Conservation (phyloP, 164 flowering plant species). For the Aristolochia fimbriata region DNA sequence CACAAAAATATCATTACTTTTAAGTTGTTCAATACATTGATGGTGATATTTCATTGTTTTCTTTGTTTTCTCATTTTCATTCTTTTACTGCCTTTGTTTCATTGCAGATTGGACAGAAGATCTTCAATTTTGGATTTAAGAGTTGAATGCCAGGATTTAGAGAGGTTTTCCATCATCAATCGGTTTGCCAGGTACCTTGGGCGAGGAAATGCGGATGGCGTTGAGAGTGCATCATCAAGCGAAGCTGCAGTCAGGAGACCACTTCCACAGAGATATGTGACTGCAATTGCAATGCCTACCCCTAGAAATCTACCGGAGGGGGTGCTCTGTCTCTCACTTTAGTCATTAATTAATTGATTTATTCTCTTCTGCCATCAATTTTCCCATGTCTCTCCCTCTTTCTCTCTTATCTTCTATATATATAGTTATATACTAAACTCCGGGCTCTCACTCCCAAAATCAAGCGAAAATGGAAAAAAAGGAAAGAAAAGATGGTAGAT, state of each 20-base stretch:
- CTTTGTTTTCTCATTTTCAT: no score
- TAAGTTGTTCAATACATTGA: no score
- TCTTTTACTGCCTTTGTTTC: background rate
- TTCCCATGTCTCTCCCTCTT: background rate
- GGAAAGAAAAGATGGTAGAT: background rate
- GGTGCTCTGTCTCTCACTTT: constrained; percentile 75
- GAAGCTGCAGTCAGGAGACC: constrained; percentile 24
- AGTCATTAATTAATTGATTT: constrained; percentile 39
- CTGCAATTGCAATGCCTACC: constrained; percentile 47
- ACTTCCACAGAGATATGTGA: constrained; percentile 62
- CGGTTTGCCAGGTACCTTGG: constrained; percentile 79
- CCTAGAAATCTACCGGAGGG: constrained; percentile 55
- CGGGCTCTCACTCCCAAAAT: background rate
- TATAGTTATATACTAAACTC: background rate
- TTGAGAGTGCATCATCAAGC: constrained; percentile 32
- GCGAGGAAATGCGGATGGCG: constrained; percentile 28
- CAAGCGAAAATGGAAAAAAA: background rate
- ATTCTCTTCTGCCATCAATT: constrained; percentile 7
- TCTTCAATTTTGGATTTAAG: constrained; percentile 46
- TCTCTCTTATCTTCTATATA: background rate
- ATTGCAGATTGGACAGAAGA: constrained; percentile 56
- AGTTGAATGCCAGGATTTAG: constrained; percentile 65
- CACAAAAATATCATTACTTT: no score
- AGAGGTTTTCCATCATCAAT: constrained; percentile 58
- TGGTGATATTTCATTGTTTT: no score